phyloP scores from a whole-genome alignment of 202 grass and related monocot species.

The Sporobolus alterniflorus region DNA sequence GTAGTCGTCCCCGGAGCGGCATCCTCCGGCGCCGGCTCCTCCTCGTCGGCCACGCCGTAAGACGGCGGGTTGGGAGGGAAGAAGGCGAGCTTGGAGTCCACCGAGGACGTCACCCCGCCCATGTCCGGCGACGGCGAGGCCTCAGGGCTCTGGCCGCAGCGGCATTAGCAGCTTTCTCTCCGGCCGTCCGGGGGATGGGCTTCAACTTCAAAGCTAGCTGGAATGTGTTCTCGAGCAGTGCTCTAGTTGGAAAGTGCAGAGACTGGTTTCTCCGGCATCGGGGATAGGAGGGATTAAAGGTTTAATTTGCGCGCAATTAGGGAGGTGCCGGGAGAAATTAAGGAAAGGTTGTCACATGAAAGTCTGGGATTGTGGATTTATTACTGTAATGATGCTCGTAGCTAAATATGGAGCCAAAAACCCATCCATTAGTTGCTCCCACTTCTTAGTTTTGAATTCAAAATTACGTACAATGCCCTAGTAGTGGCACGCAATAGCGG shows the following conservation, averaged over 20 bases:
- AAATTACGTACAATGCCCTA: slow-evolving; percentile 10
- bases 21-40: slow-evolving; percentile 13
- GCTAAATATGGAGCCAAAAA: slow-evolving; percentile 14
- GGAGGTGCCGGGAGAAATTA: slow-evolving; percentile 44
- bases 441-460: neutral
- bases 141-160: slow-evolving; percentile 1
- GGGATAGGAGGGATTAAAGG: neutral
- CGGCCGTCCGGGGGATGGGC: neutral
- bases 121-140: slow-evolving; percentile 41
- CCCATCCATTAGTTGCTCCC: neutral
- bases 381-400: neutral
- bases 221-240: neutral
- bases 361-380: slow-evolving; percentile 13
- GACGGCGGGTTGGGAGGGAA: slow-evolving; percentile 80
- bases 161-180: slow-evolving; percentile 39
- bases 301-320: slow-evolving; percentile 37
- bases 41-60: slow-evolving; percentile 61
- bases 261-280: neutral
- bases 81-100: slow-evolving; percentile 84
- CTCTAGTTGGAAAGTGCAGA: slow-evolving; percentile 11
- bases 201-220: slow-evolving; percentile 1
- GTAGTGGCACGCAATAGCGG: slow-evolving; percentile 9
- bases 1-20: neutral
- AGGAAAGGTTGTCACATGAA: slow-evolving; percentile 43
- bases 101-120: slow-evolving; percentile 82